Evolutionary conservation across 805 yeast species (phyloP).

Genomic region (Saccharomyces jurei): DNA sequence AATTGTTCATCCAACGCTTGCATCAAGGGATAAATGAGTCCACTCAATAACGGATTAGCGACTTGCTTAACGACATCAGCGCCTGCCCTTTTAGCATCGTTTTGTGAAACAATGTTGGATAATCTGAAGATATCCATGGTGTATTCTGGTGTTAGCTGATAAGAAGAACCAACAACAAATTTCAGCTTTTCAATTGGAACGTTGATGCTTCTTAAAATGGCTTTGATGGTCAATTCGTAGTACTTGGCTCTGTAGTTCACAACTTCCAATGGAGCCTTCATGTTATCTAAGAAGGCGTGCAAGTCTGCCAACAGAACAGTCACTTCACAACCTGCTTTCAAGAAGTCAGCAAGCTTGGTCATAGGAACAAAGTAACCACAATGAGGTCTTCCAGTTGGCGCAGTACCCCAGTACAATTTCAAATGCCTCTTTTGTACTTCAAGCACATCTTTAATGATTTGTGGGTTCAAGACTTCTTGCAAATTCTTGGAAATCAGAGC

Average conservation of each 20-base stretch:
- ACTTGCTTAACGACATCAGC: conserved; percentile 99
- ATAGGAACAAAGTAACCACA: conserved; percentile 98
- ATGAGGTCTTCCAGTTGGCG: conserved; percentile 98
- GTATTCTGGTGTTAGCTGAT: conserved; percentile 70
- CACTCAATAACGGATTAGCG: conserved; percentile 83
- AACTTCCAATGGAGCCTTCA: conserved; percentile 95
- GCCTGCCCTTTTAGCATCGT: conserved; percentile 97
- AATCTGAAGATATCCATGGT: conserved; percentile 84
- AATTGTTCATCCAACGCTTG: conserved; percentile 95
- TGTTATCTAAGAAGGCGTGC: conserved; percentile 94
- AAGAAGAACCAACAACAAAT: conserved; percentile 83
- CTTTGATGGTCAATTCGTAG: conserved; percentile 76
- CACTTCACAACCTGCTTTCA: conserved; percentile 90
- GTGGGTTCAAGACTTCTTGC: conserved; percentile 86
- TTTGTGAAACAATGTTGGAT: conserved; percentile 79
- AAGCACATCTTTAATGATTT: conserved; percentile 75
- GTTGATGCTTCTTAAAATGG: conserved; percentile 75
- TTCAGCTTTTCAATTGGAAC: conserved; percentile 86
- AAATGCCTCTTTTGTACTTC: conserved; percentile 77
- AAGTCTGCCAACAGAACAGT: conserved; percentile 87
- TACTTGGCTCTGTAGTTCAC: conserved; percentile 83
- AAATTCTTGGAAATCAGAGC: conserved; percentile 73
- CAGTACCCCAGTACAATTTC: conserved; percentile 96
- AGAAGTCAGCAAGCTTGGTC: conserved; percentile 86
- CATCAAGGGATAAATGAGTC: conserved; percentile 95